Percentiles rank a stretch among this genome's conserved stretches.
These are phyloP conservation scores for Populus ilicifolia DNA, from an alignment of 345 rosid genomes.

Conservation along the genomic window DNA sequence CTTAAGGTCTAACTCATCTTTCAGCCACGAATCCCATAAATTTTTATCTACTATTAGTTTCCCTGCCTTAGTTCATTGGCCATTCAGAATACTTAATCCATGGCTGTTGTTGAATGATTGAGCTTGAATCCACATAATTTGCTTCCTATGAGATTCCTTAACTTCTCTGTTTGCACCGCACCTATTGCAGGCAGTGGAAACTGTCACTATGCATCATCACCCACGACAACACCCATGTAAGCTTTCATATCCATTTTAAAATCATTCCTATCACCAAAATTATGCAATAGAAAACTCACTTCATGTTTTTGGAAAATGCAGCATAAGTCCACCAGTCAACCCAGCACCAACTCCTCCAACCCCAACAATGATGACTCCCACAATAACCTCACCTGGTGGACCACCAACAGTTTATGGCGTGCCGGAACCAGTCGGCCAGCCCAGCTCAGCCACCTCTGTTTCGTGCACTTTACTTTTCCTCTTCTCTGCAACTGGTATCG, in stretches of 20 bases:
- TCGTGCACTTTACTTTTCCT: constrained; percentile 40
- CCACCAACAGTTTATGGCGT: constrained; percentile 55
- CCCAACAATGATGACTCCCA: constrained; percentile 45
- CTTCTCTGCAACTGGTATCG: constrained; percentile 32
- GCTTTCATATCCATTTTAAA: constrained; percentile 8
- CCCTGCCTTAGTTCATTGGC: neutral
- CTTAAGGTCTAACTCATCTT: neutral
- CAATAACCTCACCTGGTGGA: constrained; percentile 48
- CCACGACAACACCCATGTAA: constrained; percentile 43
- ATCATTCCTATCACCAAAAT: neutral
- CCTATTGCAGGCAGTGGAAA: constrained; percentile 66
- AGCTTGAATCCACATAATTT: neutral
- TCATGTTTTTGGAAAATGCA: constrained; percentile 27
- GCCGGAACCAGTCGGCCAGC: constrained; percentile 76
- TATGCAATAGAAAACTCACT: neutral
- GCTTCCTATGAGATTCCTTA: neutral
- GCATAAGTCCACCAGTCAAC: constrained; percentile 50
- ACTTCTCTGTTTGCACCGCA: constrained; percentile 13
- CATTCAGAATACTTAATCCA: neutral
- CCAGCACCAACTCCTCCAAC: constrained; percentile 29
- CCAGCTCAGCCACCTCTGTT: constrained; percentile 60
- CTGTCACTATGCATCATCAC: constrained; percentile 57
- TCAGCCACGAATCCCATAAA: neutral
- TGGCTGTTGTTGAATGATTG: neutral
- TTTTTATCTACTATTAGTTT: neutral